Conservation (phyloP, 108 stramenopile species). For the Mayamaea pseudoterrestris region DNA sequence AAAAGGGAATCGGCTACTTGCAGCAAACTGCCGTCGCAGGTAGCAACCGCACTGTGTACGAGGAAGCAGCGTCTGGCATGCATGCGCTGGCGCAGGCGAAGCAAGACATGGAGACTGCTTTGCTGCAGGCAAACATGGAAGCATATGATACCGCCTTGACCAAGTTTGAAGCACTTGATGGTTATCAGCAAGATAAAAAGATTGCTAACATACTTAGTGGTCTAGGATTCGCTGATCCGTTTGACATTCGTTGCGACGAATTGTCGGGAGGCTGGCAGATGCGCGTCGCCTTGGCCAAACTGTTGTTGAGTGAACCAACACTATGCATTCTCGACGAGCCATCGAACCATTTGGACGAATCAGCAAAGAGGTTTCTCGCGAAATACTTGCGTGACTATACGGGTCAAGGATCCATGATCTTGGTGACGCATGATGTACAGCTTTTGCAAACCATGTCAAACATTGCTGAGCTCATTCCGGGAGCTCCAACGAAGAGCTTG, state of each 20-base stretch:
- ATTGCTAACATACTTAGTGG: constrained; percentile 78
- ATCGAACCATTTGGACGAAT: constrained; percentile 60
- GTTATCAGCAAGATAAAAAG: constrained; percentile 78
- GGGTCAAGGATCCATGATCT: constrained; percentile 57
- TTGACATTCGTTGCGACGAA: constrained; percentile 64
- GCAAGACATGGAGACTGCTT: constrained; percentile 18
- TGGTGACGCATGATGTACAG: constrained; percentile 80
- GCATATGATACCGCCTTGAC: constrained; percentile 43
- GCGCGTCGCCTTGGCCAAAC: constrained; percentile 77
- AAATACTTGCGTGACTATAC: constrained; percentile 69
- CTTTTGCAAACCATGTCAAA: constrained; percentile 59
- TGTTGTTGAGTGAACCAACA: constrained; percentile 70
- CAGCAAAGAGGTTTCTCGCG: constrained; percentile 71
- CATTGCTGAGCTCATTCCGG: constrained; percentile 74
- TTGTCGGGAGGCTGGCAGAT: constrained; percentile 94
- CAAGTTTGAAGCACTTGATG: constrained; percentile 63
- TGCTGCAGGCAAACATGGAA: constrained; percentile 49
- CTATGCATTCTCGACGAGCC: constrained; percentile 81
- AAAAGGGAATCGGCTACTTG: constrained; percentile 62
- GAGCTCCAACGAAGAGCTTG: constrained; percentile 15
- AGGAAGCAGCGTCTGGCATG: constrained; percentile 88
- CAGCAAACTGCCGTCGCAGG: constrained; percentile 79
- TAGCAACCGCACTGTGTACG: constrained; percentile 66
- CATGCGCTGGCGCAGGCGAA: constrained; percentile 41
- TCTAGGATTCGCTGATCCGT: constrained; percentile 77